A percentile compares a stretch with the other conserved stretches of the same genome.
Evolutionary conservation across 2,329 filamentous ascomycete species (phyloP).

Genomic region (Colletotrichum higginsianum): DNA sequence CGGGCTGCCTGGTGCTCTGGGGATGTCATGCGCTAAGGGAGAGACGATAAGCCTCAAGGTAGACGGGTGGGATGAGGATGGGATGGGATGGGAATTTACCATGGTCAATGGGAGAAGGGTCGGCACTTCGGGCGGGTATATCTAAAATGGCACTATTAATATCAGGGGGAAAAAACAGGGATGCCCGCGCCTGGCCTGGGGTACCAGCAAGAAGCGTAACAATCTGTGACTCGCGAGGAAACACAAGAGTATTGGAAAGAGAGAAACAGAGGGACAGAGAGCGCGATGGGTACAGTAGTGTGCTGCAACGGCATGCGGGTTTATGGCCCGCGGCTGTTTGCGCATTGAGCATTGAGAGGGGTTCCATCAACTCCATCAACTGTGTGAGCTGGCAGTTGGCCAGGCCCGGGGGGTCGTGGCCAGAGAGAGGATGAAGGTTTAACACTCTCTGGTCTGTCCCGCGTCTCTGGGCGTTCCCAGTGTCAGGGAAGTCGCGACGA

Average conservation of each 20-base stretch:
- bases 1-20: slow-evolving; percentile 2
- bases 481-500: slow-evolving; percentile 16
- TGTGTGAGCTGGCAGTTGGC: slow-evolving; percentile 35
- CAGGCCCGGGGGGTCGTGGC: slow-evolving; percentile 17
- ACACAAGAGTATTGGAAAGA: slow-evolving; percentile 17
- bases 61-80: slow-evolving; percentile 14
- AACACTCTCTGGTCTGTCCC: background rate
- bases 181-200: slow-evolving; percentile 4
- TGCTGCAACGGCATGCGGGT: slow-evolving; percentile 29
- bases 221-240: slow-evolving; percentile 12
- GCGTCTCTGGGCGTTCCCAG: background rate
- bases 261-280: background rate
- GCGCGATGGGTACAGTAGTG: slow-evolving; percentile 25
- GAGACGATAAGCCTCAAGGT: slow-evolving; percentile 11
- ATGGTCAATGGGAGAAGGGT: slow-evolving; percentile 17
- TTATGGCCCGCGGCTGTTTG: slow-evolving; percentile 35
- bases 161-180: slow-evolving; percentile 22
- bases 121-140: slow-evolving; percentile 42
- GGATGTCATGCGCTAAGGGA: slow-evolving; percentile 29
- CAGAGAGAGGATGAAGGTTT: slow-evolving; percentile 25
- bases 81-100: slow-evolving; percentile 3
- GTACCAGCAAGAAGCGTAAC: slow-evolving; percentile 25
- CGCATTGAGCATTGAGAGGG: background rate
- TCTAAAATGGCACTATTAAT: slow-evolving; percentile 32
- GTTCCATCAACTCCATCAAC: slow-evolving; percentile 32